Evolutionary conservation across 805 yeast genomes (phyloP), one percentile per base, ranked within the genome.

Genomic region (Lachancea sp.): DNA sequence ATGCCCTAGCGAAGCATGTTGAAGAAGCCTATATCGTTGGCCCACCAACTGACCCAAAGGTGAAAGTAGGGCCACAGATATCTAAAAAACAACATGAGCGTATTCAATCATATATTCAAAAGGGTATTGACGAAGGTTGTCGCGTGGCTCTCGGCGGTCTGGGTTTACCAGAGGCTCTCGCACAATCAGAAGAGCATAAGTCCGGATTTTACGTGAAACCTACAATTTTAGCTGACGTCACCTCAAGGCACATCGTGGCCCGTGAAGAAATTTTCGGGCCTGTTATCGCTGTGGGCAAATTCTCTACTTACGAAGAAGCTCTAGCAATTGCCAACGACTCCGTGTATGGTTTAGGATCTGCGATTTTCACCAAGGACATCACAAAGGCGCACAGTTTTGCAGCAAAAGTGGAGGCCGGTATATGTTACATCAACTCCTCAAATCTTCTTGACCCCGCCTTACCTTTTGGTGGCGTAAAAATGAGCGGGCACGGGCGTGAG

Each of bases 401-500:
- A 3, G 53, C 57, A n/a, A 64, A 63, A 18, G 51, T 70, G 30
- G 69, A 69, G 50, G 60, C 71, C 3, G 75, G 74, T 42, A 71
- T 71, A 68, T 71, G 76, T 32, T 77, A 78, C 77, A 69, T 77
- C 51, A 77, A 77, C 59, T 69, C 78, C 1, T 74, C 75, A 47
- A 77, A 77, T 53, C 78, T 74, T 45, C 68, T 72, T 8, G 77
- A 75, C 49, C 63, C 69, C 38, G 72, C 72, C 56, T 65, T 74
- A 45, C 85, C 85, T 40, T 80, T 80, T 47, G 86, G 86, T 35
- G 85, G 85, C 55, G 78, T 77, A 28, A 80, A 80, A 59, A 67
- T 71, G 71, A 68, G 76, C 55, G 85, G 86, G 51, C 67, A 76
- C 42, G 83, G 84, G 35, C 70, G 84, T 58, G 85, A 80, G 59